Conservation (phyloP, 2,329 filamentous ascomycete genomes). For the Tympanopsis confertula region DNA sequence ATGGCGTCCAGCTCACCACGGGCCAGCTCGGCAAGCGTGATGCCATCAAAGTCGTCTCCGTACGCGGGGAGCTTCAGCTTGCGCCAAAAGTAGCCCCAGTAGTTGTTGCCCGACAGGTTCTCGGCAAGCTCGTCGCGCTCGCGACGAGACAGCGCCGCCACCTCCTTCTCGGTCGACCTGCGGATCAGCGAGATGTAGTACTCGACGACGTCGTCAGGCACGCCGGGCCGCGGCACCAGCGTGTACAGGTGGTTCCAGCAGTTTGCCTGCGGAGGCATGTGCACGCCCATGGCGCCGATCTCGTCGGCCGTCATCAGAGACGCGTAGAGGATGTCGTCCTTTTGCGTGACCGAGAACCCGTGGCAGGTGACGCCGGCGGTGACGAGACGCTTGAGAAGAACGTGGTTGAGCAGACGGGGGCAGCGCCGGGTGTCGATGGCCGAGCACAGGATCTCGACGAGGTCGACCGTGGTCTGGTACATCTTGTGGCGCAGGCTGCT, state of each 20-base stretch:
- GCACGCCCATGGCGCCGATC: constrained; percentile 26
- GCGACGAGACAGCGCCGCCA: constrained; percentile 24
- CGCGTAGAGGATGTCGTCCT: constrained; percentile 42
- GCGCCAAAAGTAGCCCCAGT: constrained; percentile 41
- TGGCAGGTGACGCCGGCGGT: constrained; percentile 41
- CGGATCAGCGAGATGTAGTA: constrained; percentile 46
- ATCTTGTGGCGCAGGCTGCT: constrained; percentile 41
- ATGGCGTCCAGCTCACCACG: constrained; percentile 34
- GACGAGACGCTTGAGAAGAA: constrained; percentile 40
- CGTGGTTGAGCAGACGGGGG: constrained; percentile 32
- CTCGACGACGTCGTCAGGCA: constrained; percentile 40
- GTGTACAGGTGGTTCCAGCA: constrained; percentile 40
- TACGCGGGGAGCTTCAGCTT: constrained; percentile 26
- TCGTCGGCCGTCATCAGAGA: constrained; percentile 21
- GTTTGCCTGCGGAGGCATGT: constrained; percentile 27
- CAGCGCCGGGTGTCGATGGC: constrained; percentile 26
- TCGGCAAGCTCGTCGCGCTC: constrained; percentile 23
- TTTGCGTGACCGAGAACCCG: constrained; percentile 49
- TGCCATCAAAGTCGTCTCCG: constrained; percentile 29
- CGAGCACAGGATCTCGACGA: constrained; percentile 32
- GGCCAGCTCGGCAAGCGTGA: constrained; percentile 34
- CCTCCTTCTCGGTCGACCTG: constrained; percentile 32
- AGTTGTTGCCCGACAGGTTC: constrained; percentile 21
- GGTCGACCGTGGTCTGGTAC: constrained; percentile 34
- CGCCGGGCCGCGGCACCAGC: constrained; percentile 33